Evolutionary conservation across 768 basidiomycete species (phyloP), one percentile per base, ranked within the genome.

Genomic region (Rhodotorula diobovata): DNA sequence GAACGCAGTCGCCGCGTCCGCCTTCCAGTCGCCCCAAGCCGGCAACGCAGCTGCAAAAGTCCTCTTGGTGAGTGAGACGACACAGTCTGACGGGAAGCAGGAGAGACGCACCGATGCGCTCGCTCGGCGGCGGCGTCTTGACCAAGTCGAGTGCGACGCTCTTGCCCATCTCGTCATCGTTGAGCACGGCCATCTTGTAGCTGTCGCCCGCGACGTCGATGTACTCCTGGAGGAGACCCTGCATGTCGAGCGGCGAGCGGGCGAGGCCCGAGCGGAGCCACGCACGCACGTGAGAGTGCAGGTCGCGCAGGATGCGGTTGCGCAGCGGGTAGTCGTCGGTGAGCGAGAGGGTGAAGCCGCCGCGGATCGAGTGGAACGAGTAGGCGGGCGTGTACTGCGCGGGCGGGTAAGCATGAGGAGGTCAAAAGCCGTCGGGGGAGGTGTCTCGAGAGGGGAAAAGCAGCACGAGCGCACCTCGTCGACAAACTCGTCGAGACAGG

Each of bases 151-250:
- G 85, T 11, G 95, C 95, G 48, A 95, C 81, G 25, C 93, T 90
- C 25, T 93, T 90, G 7, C 95, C 95, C 61, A 99, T 85, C 81
- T 98, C 95, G 15, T 91, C 87, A 39, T 87, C 84, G 62, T 89
- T 89, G 7, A 88, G 88, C 87, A 74, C 88, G 88, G 37, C 18
- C 66, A 53, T 63, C 20, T 48, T 41, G 39, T 66, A 51, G 21
- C 61, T 65, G 16, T 63, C 64, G 23, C 54, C 60, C 11, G 63
- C 56, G 1, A 88, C 83, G 58, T 89, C 85, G 35, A 98, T 85
- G 79, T 99, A 98, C 86, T 90, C 90, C 91, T 96, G 78, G 51
- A 99, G 82, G 1, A 91, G 92, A 0, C 93, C 90, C 72, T 94
- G 93, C 59, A 97, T 81, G 79, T 96, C 94, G 79, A 93, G 86